Evolutionary conservation across 2,329 filamentous ascomycete species (phyloP).

Genomic region (Colletotrichum eleusines): DNA sequence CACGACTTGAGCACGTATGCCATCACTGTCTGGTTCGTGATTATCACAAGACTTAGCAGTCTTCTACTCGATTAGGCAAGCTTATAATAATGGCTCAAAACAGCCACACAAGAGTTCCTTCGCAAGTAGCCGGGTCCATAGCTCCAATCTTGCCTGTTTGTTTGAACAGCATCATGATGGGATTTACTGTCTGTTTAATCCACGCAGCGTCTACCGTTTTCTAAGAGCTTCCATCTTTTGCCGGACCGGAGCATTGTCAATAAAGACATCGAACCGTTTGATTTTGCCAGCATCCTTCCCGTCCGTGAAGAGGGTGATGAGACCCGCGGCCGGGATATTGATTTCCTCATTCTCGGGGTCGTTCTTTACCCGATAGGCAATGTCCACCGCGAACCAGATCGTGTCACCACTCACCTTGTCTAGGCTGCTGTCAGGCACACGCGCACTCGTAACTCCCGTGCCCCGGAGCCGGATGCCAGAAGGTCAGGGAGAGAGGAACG

Average conservation of each 20-base stretch:
- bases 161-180: too few species aligned
- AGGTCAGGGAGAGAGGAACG: not conserved
- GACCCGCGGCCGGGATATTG: slow-evolving; percentile 8
- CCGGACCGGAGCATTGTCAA: slow-evolving; percentile 1
- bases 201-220: not conserved
- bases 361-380: slow-evolving; percentile 14
- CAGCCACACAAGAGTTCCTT: too few species aligned
- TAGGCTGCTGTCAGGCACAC: not conserved
- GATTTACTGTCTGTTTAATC: not conserved
- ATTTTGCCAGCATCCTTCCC: slow-evolving; percentile 25
- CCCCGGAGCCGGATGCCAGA: not conserved
- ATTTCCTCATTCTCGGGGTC: slow-evolving; percentile 8
- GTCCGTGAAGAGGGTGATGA: not conserved
- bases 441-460: not conserved
- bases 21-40: not conserved
- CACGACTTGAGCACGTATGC: not conserved
- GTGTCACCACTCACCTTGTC: slow-evolving; percentile 15
- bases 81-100: too few species aligned
- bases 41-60: not conserved
- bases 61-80: too few species aligned
- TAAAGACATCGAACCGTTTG: slow-evolving; percentile 12
- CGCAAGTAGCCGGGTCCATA: too few species aligned
- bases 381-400: slow-evolving; percentile 8
- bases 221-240: slow-evolving; percentile 14
- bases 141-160: too few species aligned